These are phyloP conservation scores for Leptodermis oblonga DNA, from an alignment of 257 asterid species.

Conservation along the genomic window DNA sequence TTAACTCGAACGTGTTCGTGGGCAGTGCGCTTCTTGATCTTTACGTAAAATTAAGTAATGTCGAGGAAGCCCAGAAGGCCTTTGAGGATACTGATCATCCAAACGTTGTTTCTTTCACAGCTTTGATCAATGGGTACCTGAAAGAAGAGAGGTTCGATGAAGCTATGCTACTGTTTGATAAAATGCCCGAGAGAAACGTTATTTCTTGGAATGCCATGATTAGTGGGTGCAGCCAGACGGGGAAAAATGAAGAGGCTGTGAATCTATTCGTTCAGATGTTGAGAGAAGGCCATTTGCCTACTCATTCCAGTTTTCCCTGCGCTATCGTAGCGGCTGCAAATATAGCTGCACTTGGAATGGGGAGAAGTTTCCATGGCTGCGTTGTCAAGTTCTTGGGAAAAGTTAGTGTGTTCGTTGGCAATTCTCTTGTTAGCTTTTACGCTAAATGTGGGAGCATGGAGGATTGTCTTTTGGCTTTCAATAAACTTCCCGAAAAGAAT, in stretches of 20 bases:
- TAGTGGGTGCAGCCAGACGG: slow-evolving; percentile 66
- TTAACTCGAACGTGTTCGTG: slow-evolving; percentile 55
- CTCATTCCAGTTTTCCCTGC: not conserved
- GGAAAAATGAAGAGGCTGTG: slow-evolving; percentile 16
- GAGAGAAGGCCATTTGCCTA: slow-evolving; percentile 56
- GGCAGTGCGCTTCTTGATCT: slow-evolving; percentile 66
- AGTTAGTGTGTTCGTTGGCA: slow-evolving; percentile 45
- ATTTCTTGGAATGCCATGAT: slow-evolving; percentile 70
- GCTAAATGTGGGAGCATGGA: slow-evolving; percentile 86
- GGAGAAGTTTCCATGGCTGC: slow-evolving; percentile 74
- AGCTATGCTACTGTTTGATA: slow-evolving; percentile 40
- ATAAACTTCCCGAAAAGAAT: slow-evolving; percentile 24
- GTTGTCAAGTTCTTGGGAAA: slow-evolving; percentile 70
- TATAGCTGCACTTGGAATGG: slow-evolving; percentile 68
- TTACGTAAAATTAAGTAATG: slow-evolving; percentile 49
- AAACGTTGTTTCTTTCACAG: slow-evolving; percentile 67
- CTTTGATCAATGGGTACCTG: slow-evolving; percentile 58
- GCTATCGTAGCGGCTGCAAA: slow-evolving; percentile 64
- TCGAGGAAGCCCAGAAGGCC: slow-evolving; percentile 39
- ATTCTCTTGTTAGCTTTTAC: slow-evolving; percentile 69
- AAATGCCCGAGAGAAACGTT: slow-evolving; percentile 41
- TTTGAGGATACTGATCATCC: slow-evolving; percentile 54
- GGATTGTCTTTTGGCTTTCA: slow-evolving; percentile 42
- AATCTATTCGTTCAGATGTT: slow-evolving; percentile 59
- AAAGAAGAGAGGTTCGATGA: slow-evolving; percentile 50